Evolutionary conservation across 306 rosid species (phyloP), one percentile per base, ranked within the genome.

Genomic region (Pyrus bretschneideri): DNA sequence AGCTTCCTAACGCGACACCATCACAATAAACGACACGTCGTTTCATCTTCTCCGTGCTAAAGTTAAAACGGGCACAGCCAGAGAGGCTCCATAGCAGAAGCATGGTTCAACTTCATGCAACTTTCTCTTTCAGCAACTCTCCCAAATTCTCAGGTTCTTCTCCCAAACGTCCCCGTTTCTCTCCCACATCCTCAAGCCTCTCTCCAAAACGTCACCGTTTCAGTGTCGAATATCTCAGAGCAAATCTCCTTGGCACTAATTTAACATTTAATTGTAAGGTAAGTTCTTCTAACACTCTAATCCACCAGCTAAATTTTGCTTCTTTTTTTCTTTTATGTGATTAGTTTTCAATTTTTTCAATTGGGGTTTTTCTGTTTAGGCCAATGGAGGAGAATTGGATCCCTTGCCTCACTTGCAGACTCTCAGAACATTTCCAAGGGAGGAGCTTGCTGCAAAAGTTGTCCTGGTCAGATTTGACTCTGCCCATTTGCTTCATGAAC

Each of bases 381-480:
- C 78, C 67, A 55, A 79, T 46, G 89, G 86, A 65, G 87, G 75
- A 77, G 86, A 84, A 73, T 79, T 84, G 79, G 89, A 86, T 72
- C 82, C 51, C 70, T 69, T 92, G 69, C 97, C 97, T 13, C 85
- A 82, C 81, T 70, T 92, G 76, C 99, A 83, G 76, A 84, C 97
- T 83, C 97, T 95, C 23, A 74, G 87, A 81, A 84, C 89, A 15
- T 92, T 92, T 81, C 91, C 96, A 33, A 79, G 76, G 85, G 85
- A 77, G 84, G 91, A 89, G 85, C 97, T 95, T 58, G 79, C n/a
- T 22, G 82, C 79, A 79, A 95, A 95, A 83, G 91, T 87, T 78
- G 90, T 83, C 72, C 74, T 92, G 87, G 93, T 95, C 78, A 88
- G 97, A 79, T 92, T 92, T 82, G 97, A 95, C 82, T 88, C 97